Evolutionary conservation across 495 filamentous ascomycete genomes (phyloP).

Genomic region (Xylaria acuta): DNA sequence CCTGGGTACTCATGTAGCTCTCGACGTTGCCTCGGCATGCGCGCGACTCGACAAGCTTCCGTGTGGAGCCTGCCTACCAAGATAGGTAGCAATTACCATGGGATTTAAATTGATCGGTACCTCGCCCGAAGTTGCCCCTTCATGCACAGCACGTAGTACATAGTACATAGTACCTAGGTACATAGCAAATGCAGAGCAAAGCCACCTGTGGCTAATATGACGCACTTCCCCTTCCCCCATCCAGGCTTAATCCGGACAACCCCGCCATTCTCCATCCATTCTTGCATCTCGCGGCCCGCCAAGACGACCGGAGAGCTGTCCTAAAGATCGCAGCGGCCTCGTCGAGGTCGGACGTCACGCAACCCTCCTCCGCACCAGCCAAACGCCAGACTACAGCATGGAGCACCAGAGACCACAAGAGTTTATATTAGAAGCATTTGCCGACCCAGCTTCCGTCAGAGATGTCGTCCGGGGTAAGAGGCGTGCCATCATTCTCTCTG

Average conservation of each 20-base stretch:
- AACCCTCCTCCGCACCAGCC: not conserved
- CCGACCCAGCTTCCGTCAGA: slow-evolving; percentile 79
- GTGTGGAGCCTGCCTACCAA: slow-evolving; percentile 3
- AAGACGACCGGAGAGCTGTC: slow-evolving; percentile 28
- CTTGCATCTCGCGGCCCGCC: slow-evolving; percentile 24
- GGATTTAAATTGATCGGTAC: slow-evolving; percentile 1
- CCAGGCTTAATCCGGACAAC: slow-evolving; percentile 14
- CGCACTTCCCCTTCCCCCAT: slow-evolving; percentile 17
- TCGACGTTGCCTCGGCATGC: slow-evolving; percentile 14
- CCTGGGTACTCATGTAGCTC: not conserved
- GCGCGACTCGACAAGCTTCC: slow-evolving; percentile 4
- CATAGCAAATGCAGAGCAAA: not conserved
- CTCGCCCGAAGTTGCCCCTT: too few species aligned
- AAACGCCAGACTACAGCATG: slow-evolving; percentile 44
- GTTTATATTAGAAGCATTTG: slow-evolving; percentile 84
- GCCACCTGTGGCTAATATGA: slow-evolving; percentile 39
- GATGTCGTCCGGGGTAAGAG: slow-evolving; percentile 87
- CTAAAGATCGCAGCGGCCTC: slow-evolving; percentile 24
- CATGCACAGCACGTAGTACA: not conserved
- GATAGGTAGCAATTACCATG: not conserved
- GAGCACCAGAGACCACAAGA: slow-evolving; percentile 70
- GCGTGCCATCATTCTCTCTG: slow-evolving; percentile 15
- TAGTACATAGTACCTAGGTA: too few species aligned
- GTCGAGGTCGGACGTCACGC: slow-evolving; percentile 17
- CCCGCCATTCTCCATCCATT: slow-evolving; percentile 21